These are phyloP conservation scores for Leccinum fibrillosum DNA, from an alignment of 768 basidiomycete genomes.

Conservation along the genomic window DNA sequence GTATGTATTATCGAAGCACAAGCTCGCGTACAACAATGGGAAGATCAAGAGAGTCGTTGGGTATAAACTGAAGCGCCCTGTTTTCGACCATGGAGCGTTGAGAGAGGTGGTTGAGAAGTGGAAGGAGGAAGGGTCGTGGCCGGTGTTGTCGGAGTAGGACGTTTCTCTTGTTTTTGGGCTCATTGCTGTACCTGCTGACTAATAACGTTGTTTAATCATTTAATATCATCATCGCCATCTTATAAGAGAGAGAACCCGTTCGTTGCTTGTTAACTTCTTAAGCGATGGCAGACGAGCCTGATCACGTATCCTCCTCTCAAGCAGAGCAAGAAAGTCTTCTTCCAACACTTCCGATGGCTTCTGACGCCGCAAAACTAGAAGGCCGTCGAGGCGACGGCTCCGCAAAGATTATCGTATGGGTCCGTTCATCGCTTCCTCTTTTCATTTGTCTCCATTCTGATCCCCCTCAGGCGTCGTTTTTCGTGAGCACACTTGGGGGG, in stretches of 20 bases:
- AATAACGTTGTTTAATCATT: constrained; percentile 25
- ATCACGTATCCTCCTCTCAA: neutral
- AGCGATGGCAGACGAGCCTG: constrained; percentile 3
- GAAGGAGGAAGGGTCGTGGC: constrained; percentile 61
- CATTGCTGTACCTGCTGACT: constrained; percentile 26
- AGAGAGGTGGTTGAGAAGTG: constrained; percentile 76
- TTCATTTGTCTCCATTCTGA: neutral
- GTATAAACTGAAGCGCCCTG: constrained; percentile 61
- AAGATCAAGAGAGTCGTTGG: constrained; percentile 76
- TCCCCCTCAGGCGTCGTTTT: constrained; percentile 10
- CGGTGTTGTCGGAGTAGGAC: constrained; percentile 14
- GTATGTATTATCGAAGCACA: constrained; percentile 66
- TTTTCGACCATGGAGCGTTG: constrained; percentile 58
- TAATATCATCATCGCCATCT: neutral
- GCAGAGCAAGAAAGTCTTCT: neutral
- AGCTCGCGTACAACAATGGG: constrained; percentile 61
- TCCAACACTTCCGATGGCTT: constrained; percentile 17
- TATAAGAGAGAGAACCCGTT: neutral
- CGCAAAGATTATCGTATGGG: constrained; percentile 35
- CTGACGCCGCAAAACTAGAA: constrained; percentile 34
- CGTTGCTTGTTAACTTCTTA: neutral
- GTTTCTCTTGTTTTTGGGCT: constrained; percentile 14
- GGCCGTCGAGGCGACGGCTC: constrained; percentile 36
- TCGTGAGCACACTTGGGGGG: constrained; percentile 10
- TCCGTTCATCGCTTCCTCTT: constrained; percentile 22